A percentile compares a stretch with the other conserved stretches of the same genome.
phyloP scores from a whole-genome alignment of 192 early-diverging fungal genomes.

The Jimgerdemannia lactiflua region DNA sequence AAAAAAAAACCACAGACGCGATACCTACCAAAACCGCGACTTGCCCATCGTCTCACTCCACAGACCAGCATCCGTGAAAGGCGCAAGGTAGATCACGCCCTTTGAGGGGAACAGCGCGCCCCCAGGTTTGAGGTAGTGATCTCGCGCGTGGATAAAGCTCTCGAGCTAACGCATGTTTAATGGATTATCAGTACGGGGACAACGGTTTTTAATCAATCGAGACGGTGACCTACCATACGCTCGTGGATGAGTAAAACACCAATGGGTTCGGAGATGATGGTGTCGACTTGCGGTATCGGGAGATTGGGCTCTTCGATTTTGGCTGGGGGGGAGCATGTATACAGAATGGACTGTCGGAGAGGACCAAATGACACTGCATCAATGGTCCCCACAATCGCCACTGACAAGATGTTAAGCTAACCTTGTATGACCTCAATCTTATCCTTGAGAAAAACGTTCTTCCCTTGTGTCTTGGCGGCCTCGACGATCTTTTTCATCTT shows the following conservation, averaged over 20 bases:
- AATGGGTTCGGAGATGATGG: constrained; percentile 96
- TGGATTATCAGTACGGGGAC: not conserved
- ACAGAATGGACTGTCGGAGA: not conserved
- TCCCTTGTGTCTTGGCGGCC: constrained; percentile 47
- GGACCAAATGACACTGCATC: not conserved
- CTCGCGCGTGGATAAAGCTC: constrained; percentile 82
- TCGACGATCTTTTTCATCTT: constrained; percentile 85
- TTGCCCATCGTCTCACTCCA: constrained; percentile 96
- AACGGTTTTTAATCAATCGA: not conserved
- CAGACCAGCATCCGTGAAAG: constrained; percentile 70
- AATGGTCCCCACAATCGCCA: not conserved
- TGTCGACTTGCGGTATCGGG: constrained; percentile 81
- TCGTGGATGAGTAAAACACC: constrained; percentile 97
- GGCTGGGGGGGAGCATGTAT: constrained; percentile 33
- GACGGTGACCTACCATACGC: constrained; percentile 69
- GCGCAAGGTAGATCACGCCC: constrained; percentile 89
- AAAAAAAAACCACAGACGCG: not conserved
- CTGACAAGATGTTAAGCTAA: constrained; percentile 13
- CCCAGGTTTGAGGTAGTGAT: constrained; percentile 89
- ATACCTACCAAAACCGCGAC: constrained; percentile 66
- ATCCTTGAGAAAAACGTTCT: constrained; percentile 73
- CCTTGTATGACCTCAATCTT: constrained; percentile 81
- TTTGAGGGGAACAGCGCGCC: constrained; percentile 89
- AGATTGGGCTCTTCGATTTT: constrained; percentile 86
- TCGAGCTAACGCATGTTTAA: constrained; percentile 54